phyloP scores from a whole-genome alignment of 202 grass and related monocot species.

The Digitaria exilis region DNA sequence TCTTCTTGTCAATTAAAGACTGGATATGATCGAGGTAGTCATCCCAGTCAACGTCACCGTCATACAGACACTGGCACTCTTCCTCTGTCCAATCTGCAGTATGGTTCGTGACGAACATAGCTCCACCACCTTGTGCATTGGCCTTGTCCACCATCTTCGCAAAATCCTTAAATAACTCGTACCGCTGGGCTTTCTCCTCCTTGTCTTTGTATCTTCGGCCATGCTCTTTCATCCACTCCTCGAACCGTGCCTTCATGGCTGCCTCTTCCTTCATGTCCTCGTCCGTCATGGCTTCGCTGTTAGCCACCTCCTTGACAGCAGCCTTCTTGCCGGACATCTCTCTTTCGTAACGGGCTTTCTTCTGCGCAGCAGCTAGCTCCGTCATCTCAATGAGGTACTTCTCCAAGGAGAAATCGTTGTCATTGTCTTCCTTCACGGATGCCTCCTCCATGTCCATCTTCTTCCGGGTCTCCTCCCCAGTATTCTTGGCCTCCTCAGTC shows the following conservation, averaged over 20 bases:
- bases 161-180: not conserved
- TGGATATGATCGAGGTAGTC: conserved; percentile 8
- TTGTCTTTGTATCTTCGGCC: not conserved
- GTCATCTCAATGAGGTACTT: not conserved
- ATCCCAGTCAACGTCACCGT: not conserved
- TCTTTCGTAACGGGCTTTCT: not conserved
- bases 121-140: not conserved
- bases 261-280: not conserved
- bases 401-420: not conserved
- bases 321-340: not conserved
- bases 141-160: not conserved
- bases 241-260: not conserved
- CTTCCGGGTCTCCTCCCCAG: not conserved
- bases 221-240: conserved; percentile 1
- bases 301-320: not conserved
- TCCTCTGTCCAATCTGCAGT: not conserved
- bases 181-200: conserved; percentile 15
- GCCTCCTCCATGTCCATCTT: not conserved
- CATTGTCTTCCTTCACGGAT: not conserved
- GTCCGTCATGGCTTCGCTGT: not conserved
- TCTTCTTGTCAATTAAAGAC: not conserved
- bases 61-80: too few species aligned
- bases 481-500: not conserved
- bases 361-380: not conserved
- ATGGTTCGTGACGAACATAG: not conserved